Percentiles rank a stretch among this genome's conserved stretches.
Conservation (phyloP, 805 yeast species). For the Suhomyces xylopsoci region DNA sequence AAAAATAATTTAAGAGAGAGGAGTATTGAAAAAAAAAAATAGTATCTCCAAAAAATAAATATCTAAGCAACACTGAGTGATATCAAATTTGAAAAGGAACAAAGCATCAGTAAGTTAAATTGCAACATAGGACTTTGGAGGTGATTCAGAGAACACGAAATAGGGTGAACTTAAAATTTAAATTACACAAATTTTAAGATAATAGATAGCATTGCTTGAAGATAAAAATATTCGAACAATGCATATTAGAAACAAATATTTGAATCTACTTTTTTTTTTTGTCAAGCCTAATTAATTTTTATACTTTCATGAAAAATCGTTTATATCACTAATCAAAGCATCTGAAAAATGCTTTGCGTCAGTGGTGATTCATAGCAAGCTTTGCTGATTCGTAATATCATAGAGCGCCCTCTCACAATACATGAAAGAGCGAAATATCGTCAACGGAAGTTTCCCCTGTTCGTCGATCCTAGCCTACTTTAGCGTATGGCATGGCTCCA, state of each 20-base stretch:
- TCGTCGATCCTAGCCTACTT: not conserved
- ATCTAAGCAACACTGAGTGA: slow-evolving; percentile 3
- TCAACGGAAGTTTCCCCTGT: not conserved
- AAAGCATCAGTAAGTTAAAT: not conserved
- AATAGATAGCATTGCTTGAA: slow-evolving; percentile 1
- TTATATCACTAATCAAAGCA: not conserved
- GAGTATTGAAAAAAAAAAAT: not conserved
- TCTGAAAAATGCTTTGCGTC: not conserved
- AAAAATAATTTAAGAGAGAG: slow-evolving; percentile 3
- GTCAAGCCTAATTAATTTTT: not conserved
- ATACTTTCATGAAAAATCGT: not conserved
- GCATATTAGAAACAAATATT: not conserved
- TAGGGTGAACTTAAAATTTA: not conserved
- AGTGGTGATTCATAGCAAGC: not conserved
- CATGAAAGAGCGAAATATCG: not conserved
- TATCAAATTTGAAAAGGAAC: slow-evolving; percentile 2
- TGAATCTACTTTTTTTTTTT: not conserved
- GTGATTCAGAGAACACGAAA: not conserved
- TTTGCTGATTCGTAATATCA: not conserved
- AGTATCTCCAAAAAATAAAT: not conserved
- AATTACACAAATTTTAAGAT: not conserved
- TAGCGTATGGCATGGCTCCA: slow-evolving; percentile 1
- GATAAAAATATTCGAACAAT: slow-evolving; percentile 1
- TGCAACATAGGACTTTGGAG: not conserved
- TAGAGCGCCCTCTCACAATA: not conserved